A percentile compares a stretch with the other conserved stretches of the same genome.
phyloP scores from a whole-genome alignment of 2,329 filamentous ascomycete genomes.

The Aspergillus fructus region DNA sequence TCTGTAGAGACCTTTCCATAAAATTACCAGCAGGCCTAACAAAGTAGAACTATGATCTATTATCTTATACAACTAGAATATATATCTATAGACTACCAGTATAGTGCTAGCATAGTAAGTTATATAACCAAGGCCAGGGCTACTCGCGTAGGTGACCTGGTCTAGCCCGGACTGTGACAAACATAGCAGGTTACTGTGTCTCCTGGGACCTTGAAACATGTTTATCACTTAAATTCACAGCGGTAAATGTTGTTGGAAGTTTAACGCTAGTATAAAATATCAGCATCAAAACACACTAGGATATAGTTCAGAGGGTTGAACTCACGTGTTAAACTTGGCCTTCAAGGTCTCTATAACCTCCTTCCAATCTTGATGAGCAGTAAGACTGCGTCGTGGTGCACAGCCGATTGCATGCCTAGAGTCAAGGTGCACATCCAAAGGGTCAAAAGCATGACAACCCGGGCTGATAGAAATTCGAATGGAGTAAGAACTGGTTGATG shows the following conservation, averaged over 20 bases:
- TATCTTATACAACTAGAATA: too few species aligned
- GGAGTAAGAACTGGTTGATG: slow-evolving; percentile 83
- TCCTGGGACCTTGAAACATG: slow-evolving; percentile 23
- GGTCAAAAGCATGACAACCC: slow-evolving; percentile 94
- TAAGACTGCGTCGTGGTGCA: slow-evolving; percentile 84
- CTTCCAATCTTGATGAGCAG: slow-evolving; percentile 91
- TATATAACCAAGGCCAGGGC: too few species aligned
- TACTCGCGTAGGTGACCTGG: too few species aligned
- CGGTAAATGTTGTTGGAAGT: slow-evolving; percentile 52
- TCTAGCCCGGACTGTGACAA: too few species aligned
- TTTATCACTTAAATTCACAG: slow-evolving; percentile 53
- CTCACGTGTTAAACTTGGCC: slow-evolving; percentile 91
- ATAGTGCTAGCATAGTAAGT: too few species aligned
- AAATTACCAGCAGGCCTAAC: too few species aligned
- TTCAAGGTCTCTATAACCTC: slow-evolving; percentile 93
- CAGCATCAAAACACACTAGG: background rate
- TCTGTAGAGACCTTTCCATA: too few species aligned
- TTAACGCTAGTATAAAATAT: slow-evolving; percentile 42
- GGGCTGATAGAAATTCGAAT: slow-evolving; percentile 96
- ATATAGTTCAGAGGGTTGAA: slow-evolving; percentile 17
- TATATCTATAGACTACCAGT: too few species aligned
- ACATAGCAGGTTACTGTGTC: background rate
- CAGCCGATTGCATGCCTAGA: slow-evolving; percentile 95
- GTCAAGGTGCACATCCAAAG: slow-evolving; percentile 92
- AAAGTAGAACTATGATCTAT: too few species aligned